phyloP scores from a whole-genome alignment of 805 yeast species.

The Starmerella davenportii region DNA sequence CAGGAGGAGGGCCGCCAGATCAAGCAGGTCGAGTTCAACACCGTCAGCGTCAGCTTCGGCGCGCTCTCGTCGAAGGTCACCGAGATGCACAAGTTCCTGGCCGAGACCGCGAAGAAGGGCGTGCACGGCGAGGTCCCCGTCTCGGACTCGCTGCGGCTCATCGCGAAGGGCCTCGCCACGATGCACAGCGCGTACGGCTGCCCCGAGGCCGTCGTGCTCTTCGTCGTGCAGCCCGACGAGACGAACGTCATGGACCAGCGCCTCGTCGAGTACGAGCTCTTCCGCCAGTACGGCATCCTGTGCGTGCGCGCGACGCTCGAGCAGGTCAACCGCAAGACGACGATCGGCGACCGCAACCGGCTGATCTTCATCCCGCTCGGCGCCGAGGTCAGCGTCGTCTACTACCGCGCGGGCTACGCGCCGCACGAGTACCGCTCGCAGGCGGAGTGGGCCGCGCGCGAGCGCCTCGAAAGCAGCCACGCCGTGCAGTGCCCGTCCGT shows the following conservation, averaged over 20 bases:
- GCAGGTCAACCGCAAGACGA: slow-evolving; percentile 32
- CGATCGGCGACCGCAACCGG: slow-evolving; percentile 22
- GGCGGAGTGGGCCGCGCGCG: slow-evolving; percentile 62
- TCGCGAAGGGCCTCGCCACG: slow-evolving; percentile 52
- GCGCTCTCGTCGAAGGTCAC: slow-evolving; percentile 73
- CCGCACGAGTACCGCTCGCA: slow-evolving; percentile 59
- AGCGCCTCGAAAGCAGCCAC: slow-evolving; percentile 46
- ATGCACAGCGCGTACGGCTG: slow-evolving; percentile 40
- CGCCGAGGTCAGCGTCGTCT: slow-evolving; percentile 71
- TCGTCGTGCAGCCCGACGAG: slow-evolving; percentile 72
- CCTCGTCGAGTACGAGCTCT: slow-evolving; percentile 52
- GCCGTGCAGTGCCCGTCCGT: slow-evolving; percentile 89
- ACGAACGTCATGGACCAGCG: slow-evolving; percentile 87
- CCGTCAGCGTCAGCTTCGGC: slow-evolving; percentile 89
- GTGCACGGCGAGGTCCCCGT: slow-evolving; percentile 35
- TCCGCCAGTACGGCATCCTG: slow-evolving; percentile 37
- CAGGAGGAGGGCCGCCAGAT: slow-evolving; percentile 29
- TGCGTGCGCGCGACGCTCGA: slow-evolving; percentile 52
- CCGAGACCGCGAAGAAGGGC: slow-evolving; percentile 25
- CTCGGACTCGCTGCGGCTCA: slow-evolving; percentile 41
- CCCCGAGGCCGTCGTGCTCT: slow-evolving; percentile 33
- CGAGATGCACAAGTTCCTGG: slow-evolving; percentile 42
- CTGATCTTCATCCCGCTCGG: slow-evolving; percentile 36
- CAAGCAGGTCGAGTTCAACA: slow-evolving; percentile 91
- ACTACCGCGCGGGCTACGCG: slow-evolving; percentile 76